Evolutionary conservation across 1,284 basidiomycete species (phyloP), one percentile per base, ranked within the genome.

Genomic region (Papiliotrema laurentii): DNA sequence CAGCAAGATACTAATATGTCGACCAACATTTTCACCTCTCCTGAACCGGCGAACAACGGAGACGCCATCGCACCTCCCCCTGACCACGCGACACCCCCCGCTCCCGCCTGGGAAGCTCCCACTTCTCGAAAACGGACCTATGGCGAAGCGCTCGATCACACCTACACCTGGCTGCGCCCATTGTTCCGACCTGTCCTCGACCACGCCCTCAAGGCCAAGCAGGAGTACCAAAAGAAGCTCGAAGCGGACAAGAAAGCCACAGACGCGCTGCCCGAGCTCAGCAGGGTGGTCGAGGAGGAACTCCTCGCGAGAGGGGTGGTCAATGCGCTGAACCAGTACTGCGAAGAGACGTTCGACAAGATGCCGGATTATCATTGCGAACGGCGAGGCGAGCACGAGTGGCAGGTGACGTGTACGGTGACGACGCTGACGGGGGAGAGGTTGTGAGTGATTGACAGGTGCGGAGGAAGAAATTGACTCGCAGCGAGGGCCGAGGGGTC

Each of bases 81-180:
- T 22, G 42, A 19, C 16, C 25, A 14, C 40, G 10, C 24, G 16
- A 22, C 31, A 18, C 18, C 5, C 4, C 18, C 18, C 3, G 18
- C 31, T 22, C 5, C 7, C 11, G 4, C 4, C 31, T 7, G 10
- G 19, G 34, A 36, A n/a, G 24, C 3, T n/a, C 5, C 22, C 31
- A 5, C 21, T 13, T 19, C 7, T 28, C 9, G 14, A 22, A 31
- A 5, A 5, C 31, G 31, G 18, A 21, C 60, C 5, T 55, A 55
- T 14, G 64, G 67, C 36, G 50, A 61, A 48, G 61, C 61, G 0
- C 51, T 52, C 33, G 56, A 57, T 19, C 38, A 54, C 31, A 5
- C 63, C 5, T 59, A 55, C 36, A 10, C 41, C 14, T 65, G 61
- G 61, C 47, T 65, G 7, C 30, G 42, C 26, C 45, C 53, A 2